phyloP scores from a whole-genome alignment of 169 alveolate genomes.

The Cryptosporidium sp. region DNA sequence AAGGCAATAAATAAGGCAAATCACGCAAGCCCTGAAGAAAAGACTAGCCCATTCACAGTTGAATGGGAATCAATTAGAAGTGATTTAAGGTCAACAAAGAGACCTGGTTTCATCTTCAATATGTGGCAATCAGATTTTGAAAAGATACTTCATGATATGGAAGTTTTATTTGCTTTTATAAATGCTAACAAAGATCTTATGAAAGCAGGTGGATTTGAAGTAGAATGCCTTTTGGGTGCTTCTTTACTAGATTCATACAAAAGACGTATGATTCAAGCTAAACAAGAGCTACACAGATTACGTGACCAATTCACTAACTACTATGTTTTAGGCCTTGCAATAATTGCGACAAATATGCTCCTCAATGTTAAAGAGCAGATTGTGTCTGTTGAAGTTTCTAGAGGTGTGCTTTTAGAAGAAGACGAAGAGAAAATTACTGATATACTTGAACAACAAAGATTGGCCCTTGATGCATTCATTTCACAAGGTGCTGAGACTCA shows the following conservation, averaged over 20 bases:
- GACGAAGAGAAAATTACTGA: constrained; percentile 74
- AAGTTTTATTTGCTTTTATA: constrained; percentile 70
- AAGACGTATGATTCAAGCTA: constrained; percentile 73
- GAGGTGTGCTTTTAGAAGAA: constrained; percentile 76
- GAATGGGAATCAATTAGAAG: constrained; percentile 75
- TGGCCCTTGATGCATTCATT: constrained; percentile 70
- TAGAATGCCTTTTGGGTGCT: constrained; percentile 71
- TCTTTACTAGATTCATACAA: constrained; percentile 65
- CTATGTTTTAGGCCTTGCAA: constrained; percentile 60
- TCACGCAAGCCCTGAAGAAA: constrained; percentile 71
- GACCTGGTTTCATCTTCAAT: constrained; percentile 34
- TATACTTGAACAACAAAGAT: constrained; percentile 74
- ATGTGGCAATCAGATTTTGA: constrained; percentile 76
- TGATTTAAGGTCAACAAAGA: constrained; percentile 48
- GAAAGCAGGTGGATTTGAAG: constrained; percentile 76
- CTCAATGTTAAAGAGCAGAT: constrained; percentile 73
- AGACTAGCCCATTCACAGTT: constrained; percentile 59
- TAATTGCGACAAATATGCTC: constrained; percentile 69
- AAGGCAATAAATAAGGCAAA: constrained; percentile 73
- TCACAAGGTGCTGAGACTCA: constrained; percentile 73
- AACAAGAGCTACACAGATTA: constrained; percentile 59
- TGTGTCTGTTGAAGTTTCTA: constrained; percentile 68
- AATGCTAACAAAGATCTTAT: constrained; percentile 69
- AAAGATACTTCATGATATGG: constrained; percentile 66
- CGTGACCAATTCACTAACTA: constrained; percentile 52